A percentile compares a stretch with the other conserved stretches of the same genome.
Conservation (phyloP, 1,284 basidiomycete genomes). For the Ustilago sp. region DNA sequence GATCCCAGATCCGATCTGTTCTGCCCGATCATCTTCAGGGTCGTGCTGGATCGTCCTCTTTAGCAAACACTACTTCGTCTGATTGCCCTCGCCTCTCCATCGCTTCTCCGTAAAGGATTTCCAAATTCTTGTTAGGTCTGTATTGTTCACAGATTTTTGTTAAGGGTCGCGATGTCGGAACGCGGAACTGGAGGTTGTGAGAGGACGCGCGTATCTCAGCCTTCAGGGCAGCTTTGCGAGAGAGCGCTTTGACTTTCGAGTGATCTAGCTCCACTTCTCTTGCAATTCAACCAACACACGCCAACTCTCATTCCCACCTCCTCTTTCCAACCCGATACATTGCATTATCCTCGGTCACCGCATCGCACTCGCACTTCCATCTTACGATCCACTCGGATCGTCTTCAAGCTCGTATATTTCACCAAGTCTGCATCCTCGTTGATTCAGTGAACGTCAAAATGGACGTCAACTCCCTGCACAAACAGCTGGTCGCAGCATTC, state of each 20-base stretch:
- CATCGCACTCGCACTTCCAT: neutral
- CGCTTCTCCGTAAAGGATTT: too few relatives aligned
- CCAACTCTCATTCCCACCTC: neutral
- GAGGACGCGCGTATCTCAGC: constrained; percentile 16
- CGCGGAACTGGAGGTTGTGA: neutral
- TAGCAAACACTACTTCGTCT: too few relatives aligned
- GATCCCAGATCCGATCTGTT: too few relatives aligned
- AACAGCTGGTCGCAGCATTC: constrained; percentile 36
- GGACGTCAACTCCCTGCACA: constrained; percentile 34
- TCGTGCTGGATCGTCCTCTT: too few relatives aligned
- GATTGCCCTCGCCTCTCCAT: too few relatives aligned
- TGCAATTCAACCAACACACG: constrained; percentile 7
- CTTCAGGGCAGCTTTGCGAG: neutral
- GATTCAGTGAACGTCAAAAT: constrained; percentile 2
- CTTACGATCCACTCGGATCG: neutral
- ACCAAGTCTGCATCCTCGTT: neutral
- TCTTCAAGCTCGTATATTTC: neutral
- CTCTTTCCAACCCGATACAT: neutral
- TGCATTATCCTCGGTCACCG: neutral
- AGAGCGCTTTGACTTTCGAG: constrained; percentile 9
- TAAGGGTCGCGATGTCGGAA: neutral
- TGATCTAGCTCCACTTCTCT: constrained; percentile 16
- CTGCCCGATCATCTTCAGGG: too few relatives aligned
- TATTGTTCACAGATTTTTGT: neutral
- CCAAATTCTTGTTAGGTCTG: neutral